These are phyloP conservation scores for Fusarium musae DNA, from an alignment of 2,329 filamentous ascomycete genomes.

Conservation along the genomic window DNA sequence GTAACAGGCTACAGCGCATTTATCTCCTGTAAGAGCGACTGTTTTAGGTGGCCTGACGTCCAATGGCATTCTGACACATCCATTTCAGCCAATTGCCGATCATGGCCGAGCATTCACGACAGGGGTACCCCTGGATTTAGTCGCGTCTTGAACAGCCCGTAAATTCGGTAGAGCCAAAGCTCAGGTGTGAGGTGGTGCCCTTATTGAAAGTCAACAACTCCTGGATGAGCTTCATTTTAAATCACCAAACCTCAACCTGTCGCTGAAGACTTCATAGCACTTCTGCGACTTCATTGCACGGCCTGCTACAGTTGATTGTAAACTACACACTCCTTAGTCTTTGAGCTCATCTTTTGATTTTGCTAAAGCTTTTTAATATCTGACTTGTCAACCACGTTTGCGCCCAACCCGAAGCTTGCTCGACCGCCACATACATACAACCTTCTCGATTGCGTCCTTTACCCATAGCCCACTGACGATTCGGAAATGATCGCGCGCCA, in stretches of 20 bases:
- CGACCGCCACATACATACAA: constrained; percentile 11
- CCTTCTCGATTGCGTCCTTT: constrained; percentile 20
- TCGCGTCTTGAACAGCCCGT: constrained; percentile 39
- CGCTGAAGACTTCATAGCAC: constrained; percentile 26
- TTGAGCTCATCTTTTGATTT: constrained; percentile 19
- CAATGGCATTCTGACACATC: constrained; percentile 46
- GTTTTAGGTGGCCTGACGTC: constrained; percentile 1
- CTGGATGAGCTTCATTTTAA: constrained; percentile 41
- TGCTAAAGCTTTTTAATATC: constrained; percentile 34
- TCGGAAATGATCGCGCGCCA: constrained; percentile 46
- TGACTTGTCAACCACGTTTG: constrained; percentile 24
- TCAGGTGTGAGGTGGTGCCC: constrained; percentile 15
- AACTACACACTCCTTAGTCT: constrained; percentile 38
- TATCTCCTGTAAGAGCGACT: constrained; percentile 12
- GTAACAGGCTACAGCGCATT: constrained; percentile 19
- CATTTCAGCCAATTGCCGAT: constrained; percentile 19
- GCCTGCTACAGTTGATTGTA: constrained; percentile 11
- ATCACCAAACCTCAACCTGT: constrained; percentile 25
- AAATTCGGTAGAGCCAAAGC: constrained; percentile 38
- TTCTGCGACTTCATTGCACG: constrained; percentile 25
- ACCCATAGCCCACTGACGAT: constrained; percentile 26
- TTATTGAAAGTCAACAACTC: constrained; percentile 45
- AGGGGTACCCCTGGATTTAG: constrained; percentile 43
- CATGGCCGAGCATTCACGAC: constrained; percentile 46
- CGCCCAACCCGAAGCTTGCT: constrained; percentile 22